These are phyloP conservation scores for Trifolium fragiferum DNA, from an alignment of 306 rosid species.

Conservation along the genomic window DNA sequence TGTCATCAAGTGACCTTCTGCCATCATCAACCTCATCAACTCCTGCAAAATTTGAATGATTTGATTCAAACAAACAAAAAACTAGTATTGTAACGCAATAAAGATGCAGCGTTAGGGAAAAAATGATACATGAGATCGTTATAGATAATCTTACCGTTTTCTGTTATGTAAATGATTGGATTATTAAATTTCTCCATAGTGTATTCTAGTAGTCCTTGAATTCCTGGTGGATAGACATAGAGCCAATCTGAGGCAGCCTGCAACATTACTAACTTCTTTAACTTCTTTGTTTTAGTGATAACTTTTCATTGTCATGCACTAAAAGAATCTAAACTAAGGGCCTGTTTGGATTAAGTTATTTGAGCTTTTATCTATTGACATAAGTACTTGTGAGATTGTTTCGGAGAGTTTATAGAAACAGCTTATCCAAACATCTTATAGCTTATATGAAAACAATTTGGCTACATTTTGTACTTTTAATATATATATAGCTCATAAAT, in stretches of 20 bases:
- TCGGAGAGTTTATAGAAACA: neutral
- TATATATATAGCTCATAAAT: neutral
- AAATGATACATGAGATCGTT: neutral
- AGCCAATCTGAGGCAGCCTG: slow-evolving; percentile 62
- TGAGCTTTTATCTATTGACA: neutral
- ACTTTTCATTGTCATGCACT: slow-evolving; percentile 28
- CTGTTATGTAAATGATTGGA: slow-evolving; percentile 66
- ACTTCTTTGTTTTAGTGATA: neutral
- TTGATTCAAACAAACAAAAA: neutral
- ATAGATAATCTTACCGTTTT: slow-evolving; percentile 59
- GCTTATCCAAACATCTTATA: no score
- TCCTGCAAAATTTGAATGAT: slow-evolving; percentile 49
- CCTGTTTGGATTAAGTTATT: neutral
- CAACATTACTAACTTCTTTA: slow-evolving; percentile 36
- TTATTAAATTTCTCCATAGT: slow-evolving; percentile 55
- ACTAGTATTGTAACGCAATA: neutral
- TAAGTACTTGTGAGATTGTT: neutral
- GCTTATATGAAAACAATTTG: neutral
- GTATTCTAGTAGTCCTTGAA: slow-evolving; percentile 52
- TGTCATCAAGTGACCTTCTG: slow-evolving; percentile 50
- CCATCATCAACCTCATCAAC: slow-evolving; percentile 61
- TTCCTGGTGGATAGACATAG: slow-evolving; percentile 62
- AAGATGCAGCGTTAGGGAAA: slow-evolving; percentile 13
- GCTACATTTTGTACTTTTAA: neutral
- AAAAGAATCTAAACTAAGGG: neutral